A percentile compares a stretch with the other conserved stretches of the same genome.
Conservation (phyloP, 106 monocot genomes). For the Apostasia shenzhenica region DNA sequence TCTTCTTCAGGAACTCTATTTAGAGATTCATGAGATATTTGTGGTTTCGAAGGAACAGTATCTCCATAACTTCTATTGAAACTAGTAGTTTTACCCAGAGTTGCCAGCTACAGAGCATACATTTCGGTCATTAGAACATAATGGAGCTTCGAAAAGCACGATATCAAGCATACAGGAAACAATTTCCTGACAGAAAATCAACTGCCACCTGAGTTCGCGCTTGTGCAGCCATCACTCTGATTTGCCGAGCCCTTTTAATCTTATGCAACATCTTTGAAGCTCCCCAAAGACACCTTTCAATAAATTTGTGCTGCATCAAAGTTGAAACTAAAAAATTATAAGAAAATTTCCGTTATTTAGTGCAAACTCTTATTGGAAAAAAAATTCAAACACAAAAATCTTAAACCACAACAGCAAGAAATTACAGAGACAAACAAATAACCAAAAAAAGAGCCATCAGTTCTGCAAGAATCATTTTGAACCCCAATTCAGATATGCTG, state of each 20-base stretch:
- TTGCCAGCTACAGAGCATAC: conserved; percentile 25
- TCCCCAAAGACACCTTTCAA: conserved; percentile 76
- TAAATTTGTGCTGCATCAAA: conserved; percentile 80
- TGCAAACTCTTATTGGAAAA: too few species aligned
- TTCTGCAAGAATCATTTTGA: too few species aligned
- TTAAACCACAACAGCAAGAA: too few species aligned
- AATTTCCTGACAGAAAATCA: conserved; percentile 13
- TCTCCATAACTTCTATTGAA: conserved; percentile 48
- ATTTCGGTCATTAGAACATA: neutral
- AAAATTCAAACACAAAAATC: too few species aligned
- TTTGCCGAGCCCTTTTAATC: conserved; percentile 79
- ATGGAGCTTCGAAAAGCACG: neutral
- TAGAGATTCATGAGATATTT: conserved; percentile 20
- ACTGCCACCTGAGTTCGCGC: conserved; percentile 28
- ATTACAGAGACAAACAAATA: too few species aligned
- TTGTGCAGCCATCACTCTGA: conserved; percentile 67
- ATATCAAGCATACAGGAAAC: neutral
- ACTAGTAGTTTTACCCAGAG: conserved; percentile 17
- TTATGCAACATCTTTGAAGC: conserved; percentile 89
- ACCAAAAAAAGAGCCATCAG: too few species aligned
- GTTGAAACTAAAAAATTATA: conserved; percentile 5
- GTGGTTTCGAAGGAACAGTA: conserved; percentile 60
- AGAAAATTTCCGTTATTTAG: too few species aligned
- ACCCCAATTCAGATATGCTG: too few species aligned
- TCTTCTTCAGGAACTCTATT: conserved; percentile 25